Conservation (phyloP, 495 filamentous ascomycete species). For the Pseudevernia furfuracea region DNA sequence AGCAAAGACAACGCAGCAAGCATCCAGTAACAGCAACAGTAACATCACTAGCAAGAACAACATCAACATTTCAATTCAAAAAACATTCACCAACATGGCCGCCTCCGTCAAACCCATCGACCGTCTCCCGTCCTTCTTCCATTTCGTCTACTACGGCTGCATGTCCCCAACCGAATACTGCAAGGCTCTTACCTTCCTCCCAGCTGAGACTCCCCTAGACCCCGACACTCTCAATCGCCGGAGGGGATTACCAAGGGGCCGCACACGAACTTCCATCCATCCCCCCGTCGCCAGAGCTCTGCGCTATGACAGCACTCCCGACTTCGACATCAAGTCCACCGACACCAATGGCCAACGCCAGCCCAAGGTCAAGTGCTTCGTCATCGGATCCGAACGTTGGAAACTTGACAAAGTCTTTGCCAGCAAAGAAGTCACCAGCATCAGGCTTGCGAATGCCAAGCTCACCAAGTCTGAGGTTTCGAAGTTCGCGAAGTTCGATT, state of each 20-base stretch:
- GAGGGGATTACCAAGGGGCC: background rate
- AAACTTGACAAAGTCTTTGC: background rate
- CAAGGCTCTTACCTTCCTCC: background rate
- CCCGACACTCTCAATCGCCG: background rate
- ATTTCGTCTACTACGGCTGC: background rate
- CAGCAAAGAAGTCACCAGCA: background rate
- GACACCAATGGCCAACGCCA: background rate
- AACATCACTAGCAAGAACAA: background rate
- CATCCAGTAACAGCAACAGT: background rate
- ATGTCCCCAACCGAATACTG: background rate
- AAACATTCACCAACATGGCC: background rate
- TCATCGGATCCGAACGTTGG: constrained; percentile 1
- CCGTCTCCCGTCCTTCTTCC: background rate
- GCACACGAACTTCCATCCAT: background rate
- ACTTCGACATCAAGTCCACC: background rate
- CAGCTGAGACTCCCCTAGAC: background rate
- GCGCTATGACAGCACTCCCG: background rate
- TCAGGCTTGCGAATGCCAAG: background rate
- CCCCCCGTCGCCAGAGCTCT: background rate
- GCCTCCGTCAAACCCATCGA: background rate
- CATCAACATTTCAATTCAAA: background rate
- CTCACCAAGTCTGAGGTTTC: background rate
- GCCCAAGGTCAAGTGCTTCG: background rate
- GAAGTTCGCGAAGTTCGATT: no score
- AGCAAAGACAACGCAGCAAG: background rate